Base-by-base conservation (phyloP, 139 green algal genomes). In the Spirogloea muscicola region DNA sequence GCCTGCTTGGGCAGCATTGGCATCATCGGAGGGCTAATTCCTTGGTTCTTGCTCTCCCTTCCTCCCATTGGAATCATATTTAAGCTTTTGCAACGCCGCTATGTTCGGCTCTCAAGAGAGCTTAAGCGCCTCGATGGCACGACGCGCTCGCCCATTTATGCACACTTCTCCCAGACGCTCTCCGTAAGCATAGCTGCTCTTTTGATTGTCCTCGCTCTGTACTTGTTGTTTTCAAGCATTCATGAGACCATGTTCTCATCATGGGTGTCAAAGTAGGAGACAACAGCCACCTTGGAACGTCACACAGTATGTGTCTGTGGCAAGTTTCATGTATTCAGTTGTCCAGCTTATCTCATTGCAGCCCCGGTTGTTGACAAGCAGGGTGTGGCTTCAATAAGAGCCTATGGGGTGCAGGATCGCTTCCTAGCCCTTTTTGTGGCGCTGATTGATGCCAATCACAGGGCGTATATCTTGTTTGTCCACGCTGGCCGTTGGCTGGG, bases 371-470 rank as follows among this genome's bases (percentile, higher is more conserved):
- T 25, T 51, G 43, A 51, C 13, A 51, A 16, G 43, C 67, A 76
- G 67, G 93, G 93, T 46, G 76, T 98, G 59, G 82, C 89, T 46
- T 96, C 91, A 40, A 94, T 98, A 40, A 84, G 93, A 2, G 94
- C 94, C 7, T 98, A 86, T 58, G 27, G 84, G 86, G 77, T 65
- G 21, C 21, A 46, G 29, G 10, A 7, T 6, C 25, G 39, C 13
- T 66, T 75, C 16, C n/a, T 75, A 37, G 36, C 21, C 1, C 27
- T 55, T 29, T 68, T 63, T 27, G 31, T 58, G 9, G 49, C 27
- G 5, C 55, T 67, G 18, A 52, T 81, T 5, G 77, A 84, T 62
- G 49, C 44, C 33, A 80, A 95, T 49, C 59, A 72, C 73, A 46
- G 73, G 25, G 39, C 43, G n/a, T 75, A 46, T 38, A 51, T 86